A percentile compares a stretch with the other conserved stretches of the same genome.
Conservation (phyloP, 139 green algal genomes). For the Micractinium sp. region DNA sequence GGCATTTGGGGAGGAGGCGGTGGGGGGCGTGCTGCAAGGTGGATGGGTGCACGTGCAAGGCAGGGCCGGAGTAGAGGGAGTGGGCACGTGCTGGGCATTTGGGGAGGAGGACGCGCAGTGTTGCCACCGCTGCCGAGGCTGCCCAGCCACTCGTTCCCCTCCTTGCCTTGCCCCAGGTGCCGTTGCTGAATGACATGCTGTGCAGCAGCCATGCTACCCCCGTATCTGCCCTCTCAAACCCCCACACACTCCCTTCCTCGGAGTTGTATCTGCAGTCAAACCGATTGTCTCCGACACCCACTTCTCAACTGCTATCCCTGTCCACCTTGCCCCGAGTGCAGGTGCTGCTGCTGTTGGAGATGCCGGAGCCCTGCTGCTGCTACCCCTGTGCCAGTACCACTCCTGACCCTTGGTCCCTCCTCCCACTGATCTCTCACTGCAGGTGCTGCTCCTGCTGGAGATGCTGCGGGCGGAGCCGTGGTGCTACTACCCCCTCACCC, state of each 20-base stretch:
- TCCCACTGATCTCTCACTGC: neutral
- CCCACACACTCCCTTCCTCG: no score
- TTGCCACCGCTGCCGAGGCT: no score
- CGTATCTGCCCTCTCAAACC: no score
- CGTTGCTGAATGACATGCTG: neutral
- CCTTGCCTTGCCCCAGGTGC: neutral
- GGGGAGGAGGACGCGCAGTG: no score
- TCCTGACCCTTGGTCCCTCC: neutral
- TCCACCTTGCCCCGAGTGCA: neutral
- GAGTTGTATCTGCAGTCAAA: neutral
- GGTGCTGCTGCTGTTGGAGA: neutral
- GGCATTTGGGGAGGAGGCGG: no score
- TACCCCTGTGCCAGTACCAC: neutral
- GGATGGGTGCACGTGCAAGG: no score
- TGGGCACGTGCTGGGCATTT: no score
- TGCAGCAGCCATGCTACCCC: neutral
- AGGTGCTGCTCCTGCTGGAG: slow-evolving; percentile 75
- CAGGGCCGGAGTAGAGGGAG: no score
- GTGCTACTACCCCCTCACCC: slow-evolving; percentile 81
- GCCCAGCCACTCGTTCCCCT: no score
- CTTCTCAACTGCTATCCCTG: neutral
- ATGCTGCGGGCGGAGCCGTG: slow-evolving; percentile 84
- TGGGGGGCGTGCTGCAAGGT: no score
- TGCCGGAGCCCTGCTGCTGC: neutral
- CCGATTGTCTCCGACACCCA: no score